phyloP scores from a whole-genome alignment of 1,139 yeast species.

The Wickerhamomyces sp. region DNA sequence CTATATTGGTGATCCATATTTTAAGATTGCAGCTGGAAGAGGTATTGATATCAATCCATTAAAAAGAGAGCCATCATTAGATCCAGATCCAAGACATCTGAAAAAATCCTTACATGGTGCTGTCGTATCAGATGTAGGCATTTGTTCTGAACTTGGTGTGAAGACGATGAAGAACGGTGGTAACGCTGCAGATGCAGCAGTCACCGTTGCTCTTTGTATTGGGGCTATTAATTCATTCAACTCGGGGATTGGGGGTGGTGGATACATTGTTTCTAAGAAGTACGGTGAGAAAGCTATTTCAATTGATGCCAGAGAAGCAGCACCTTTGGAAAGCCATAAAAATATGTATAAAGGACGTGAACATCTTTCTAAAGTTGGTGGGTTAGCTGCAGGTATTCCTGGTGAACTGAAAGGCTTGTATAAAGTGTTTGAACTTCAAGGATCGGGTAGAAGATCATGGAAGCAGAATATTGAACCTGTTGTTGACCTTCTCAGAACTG shows the following conservation, averaged over 20 bases:
- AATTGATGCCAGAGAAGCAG: slow-evolving; percentile 86
- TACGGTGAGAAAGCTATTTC: slow-evolving; percentile 45
- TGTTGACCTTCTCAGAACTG: slow-evolving; percentile 57
- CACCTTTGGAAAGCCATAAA: slow-evolving; percentile 59
- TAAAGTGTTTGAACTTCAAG: slow-evolving; percentile 52
- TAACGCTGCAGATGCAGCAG: slow-evolving; percentile 86
- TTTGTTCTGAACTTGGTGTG: slow-evolving; percentile 22
- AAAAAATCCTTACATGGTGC: slow-evolving; percentile 19
- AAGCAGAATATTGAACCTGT: slow-evolving; percentile 72
- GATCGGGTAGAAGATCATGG: slow-evolving; percentile 74
- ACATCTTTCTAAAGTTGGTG: slow-evolving; percentile 63
- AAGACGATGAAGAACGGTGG: slow-evolving; percentile 20
- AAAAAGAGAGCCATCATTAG: slow-evolving; percentile 18
- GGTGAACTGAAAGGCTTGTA: slow-evolving; percentile 86
- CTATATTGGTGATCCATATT: neutral
- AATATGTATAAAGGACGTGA: slow-evolving; percentile 60
- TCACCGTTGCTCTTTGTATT: slow-evolving; percentile 83
- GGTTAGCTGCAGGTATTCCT: slow-evolving; percentile 80
- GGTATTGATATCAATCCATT: slow-evolving; percentile 23
- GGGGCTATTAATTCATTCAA: slow-evolving; percentile 81
- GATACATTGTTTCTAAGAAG: slow-evolving; percentile 57
- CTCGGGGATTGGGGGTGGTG: slow-evolving; percentile 94
- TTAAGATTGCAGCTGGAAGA: slow-evolving; percentile 9
- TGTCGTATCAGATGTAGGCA: slow-evolving; percentile 22
- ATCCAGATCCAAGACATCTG: slow-evolving; percentile 18